These are phyloP conservation scores for Claviceps sorghi DNA, from an alignment of 2,329 filamentous ascomycete genomes.

Conservation along the genomic window DNA sequence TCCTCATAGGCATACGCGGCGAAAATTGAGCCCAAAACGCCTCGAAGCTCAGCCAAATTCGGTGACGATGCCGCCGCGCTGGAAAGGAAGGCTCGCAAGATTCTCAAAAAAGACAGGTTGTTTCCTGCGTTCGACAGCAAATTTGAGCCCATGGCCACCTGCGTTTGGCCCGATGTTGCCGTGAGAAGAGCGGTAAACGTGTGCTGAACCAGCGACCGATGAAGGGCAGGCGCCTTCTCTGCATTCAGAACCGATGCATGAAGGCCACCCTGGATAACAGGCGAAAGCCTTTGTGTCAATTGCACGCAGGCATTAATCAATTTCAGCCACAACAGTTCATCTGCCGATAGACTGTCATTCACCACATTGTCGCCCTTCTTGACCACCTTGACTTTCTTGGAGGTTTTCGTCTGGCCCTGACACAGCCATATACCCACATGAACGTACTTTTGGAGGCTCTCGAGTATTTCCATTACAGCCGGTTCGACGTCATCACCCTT, in stretches of 20 bases:
- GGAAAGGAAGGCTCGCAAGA: constrained; percentile 76
- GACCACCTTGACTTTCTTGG: constrained; percentile 29
- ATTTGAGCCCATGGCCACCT: constrained; percentile 19
- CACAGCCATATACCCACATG: constrained; percentile 94
- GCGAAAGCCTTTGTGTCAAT: constrained; percentile 49
- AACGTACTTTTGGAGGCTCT: constrained; percentile 73
- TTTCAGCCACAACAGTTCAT: constrained; percentile 45
- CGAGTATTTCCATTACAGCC: constrained; percentile 58
- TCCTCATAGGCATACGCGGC: constrained; percentile 92
- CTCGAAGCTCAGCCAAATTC: constrained; percentile 71
- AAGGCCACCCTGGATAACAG: constrained; percentile 29
- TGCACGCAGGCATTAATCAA: constrained; percentile 47
- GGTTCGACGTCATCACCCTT: constrained; percentile 36
- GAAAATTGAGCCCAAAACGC: constrained; percentile 79
- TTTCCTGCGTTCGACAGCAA: constrained; percentile 25
- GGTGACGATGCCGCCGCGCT: constrained; percentile 70
- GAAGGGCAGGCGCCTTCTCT: constrained; percentile 46
- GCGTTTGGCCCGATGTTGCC: constrained; percentile 45
- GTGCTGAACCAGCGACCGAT: constrained; percentile 74
- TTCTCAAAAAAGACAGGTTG: constrained; percentile 70
- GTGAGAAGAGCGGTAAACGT: constrained; percentile 77
- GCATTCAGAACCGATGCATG: constrained; percentile 30
- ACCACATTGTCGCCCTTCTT: constrained; percentile 34
- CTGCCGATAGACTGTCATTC: constrained; percentile 31
- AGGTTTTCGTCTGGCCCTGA: constrained; percentile 61